Percentiles rank a stretch among this genome's conserved stretches.
These are phyloP conservation scores for Fusarium euwallaceae DNA, from an alignment of 2,329 filamentous ascomycete genomes.

Conservation along the genomic window DNA sequence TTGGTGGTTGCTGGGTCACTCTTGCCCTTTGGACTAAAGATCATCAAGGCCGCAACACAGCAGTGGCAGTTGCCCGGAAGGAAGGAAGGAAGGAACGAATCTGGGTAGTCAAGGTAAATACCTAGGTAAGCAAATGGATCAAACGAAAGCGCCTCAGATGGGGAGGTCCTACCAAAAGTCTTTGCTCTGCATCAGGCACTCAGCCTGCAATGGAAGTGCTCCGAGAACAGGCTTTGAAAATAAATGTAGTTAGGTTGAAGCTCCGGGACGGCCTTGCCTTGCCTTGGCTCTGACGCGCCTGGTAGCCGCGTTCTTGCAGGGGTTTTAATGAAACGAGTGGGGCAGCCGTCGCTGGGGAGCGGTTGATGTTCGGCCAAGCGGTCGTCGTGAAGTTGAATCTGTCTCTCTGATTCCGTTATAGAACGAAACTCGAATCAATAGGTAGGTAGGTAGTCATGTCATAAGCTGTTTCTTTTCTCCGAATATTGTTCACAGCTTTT, in stretches of 20 bases:
- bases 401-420: not conserved
- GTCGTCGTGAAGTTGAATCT: not conserved
- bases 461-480: too few relatives aligned
- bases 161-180: slow-evolving; percentile 7
- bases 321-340: slow-evolving; percentile 44
- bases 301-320: slow-evolving; percentile 44
- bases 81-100: not conserved
- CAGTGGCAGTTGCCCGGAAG: not conserved
- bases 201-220: slow-evolving; percentile 27
- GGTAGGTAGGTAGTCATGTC: not conserved
- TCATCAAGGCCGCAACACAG: slow-evolving; percentile 10
- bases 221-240: slow-evolving; percentile 33
- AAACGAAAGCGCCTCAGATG: not conserved
- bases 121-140: not conserved
- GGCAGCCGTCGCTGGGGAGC: slow-evolving; percentile 24
- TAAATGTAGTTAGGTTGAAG: slow-evolving; percentile 21
- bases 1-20: slow-evolving; percentile 36
- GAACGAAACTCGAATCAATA: not conserved
- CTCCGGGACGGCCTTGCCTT: slow-evolving; percentile 7
- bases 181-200: slow-evolving; percentile 24
- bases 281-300: slow-evolving; percentile 33
- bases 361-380: slow-evolving; percentile 14
- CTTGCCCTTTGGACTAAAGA: slow-evolving; percentile 21
- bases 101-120: not conserved
- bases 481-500: too few relatives aligned